Base-by-base conservation (phyloP, 352 stramenopile genomes). In the Phytopythium boreale region DNA sequence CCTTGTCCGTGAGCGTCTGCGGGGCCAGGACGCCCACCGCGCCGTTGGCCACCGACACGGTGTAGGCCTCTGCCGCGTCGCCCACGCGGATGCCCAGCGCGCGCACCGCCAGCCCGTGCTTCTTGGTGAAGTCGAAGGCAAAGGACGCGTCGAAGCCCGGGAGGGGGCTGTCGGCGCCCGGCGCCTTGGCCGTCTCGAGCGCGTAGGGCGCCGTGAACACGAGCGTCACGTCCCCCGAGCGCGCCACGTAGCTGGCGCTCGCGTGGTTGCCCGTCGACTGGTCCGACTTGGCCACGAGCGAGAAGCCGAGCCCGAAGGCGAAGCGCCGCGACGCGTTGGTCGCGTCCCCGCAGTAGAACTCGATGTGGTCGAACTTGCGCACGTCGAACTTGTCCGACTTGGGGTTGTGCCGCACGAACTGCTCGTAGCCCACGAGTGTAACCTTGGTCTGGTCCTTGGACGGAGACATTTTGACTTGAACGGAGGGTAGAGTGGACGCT, bases 121-220 rank as follows among this genome's bases (percentile, higher is more conserved):
- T 84, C 59, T 79, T 74, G 50, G 92, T 78, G 60, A 97, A 97
- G 52, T 90, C 73, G 52, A 95, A 77, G 1, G 88, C 86, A 22
- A 80, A 81, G 41, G 75, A 50, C 55, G 73, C 62, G 56, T 94
- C 69, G 65, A 89, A 97, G 27, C 81, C 80, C 17, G 84, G 84
- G 20, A 92, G 56, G 52, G 83, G 68, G 53, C 73, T 80, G 64
- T 74, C 72, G 29, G 79, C 71, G 52, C 75, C 79, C 1, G 64
- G 56, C 4, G 71, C 66, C 72, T 92, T 90, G n/a, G 81, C 71
- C 59, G 84, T 87, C 64, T 88, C 68, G 46, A 82, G 71, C 62
- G 75, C 77, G 73, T 97, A 97, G 22, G 91, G 91, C 22, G 91
- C 91, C 58, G 89, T 96, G 77, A 97, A 95, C 43, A 95, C 82